Evolutionary conservation across 176 grass and related monocot species (phyloP).

Genomic region (Puya raimondii): DNA sequence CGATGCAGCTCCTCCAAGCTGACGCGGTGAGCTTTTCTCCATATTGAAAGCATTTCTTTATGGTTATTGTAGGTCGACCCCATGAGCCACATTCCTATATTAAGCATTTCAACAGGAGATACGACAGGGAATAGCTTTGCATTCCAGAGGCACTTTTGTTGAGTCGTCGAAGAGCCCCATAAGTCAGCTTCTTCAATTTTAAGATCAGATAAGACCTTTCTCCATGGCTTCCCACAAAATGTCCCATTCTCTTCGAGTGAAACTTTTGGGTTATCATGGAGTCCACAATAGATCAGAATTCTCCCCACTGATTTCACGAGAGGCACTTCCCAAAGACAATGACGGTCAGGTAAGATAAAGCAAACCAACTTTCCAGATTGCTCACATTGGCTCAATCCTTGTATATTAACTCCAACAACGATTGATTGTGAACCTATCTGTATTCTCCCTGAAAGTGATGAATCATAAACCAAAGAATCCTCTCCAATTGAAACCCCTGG

Average conservation of each 20-base stretch:
- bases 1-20: slow-evolving; percentile 86
- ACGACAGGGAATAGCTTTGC: slow-evolving; percentile 67
- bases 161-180: slow-evolving; percentile 30
- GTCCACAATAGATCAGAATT: slow-evolving; percentile 71
- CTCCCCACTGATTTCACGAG: slow-evolving; percentile 51
- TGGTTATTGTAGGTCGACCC: slow-evolving; percentile 30
- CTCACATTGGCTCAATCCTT: slow-evolving; percentile 22
- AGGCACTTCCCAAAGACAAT: slow-evolving; percentile 96
- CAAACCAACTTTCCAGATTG: slow-evolving; percentile 13
- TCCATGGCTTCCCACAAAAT: slow-evolving; percentile 90
- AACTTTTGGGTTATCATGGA: slow-evolving; percentile 87
- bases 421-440: slow-evolving; percentile 79
- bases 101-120: slow-evolving; percentile 62
- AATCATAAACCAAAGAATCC: slow-evolving; percentile 87
- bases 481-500: slow-evolving; percentile 70
- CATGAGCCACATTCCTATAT: slow-evolving; percentile 74
- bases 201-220: slow-evolving; percentile 55
- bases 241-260: slow-evolving; percentile 47
- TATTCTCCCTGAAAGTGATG: slow-evolving; percentile 60
- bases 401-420: slow-evolving; percentile 66
- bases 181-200: slow-evolving; percentile 63
- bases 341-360: slow-evolving; percentile 68
- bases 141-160: slow-evolving; percentile 86
- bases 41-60: slow-evolving; percentile 36
- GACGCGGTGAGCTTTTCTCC: slow-evolving; percentile 60